phyloP scores from a whole-genome alignment of 2,329 filamentous ascomycete genomes.

The Hymenotorrendiella dingleyae region DNA sequence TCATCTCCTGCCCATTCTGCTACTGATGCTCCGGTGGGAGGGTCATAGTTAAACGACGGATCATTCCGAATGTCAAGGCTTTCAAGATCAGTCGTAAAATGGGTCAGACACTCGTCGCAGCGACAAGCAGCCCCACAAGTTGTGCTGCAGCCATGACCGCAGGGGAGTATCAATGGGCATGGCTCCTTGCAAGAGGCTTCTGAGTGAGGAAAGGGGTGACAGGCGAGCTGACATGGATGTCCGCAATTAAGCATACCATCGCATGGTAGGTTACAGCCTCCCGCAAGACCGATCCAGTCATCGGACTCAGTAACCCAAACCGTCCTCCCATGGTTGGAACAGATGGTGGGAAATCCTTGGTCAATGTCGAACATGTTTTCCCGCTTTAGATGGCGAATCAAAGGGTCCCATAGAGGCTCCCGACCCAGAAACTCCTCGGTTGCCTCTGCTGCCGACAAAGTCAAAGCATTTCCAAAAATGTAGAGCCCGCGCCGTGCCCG shows the following conservation, averaged over 20 bases:
- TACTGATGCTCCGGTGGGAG: too few species aligned
- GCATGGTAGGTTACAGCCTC: conserved; percentile 47
- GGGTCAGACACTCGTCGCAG: conserved; percentile 14
- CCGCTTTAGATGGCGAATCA: conserved; percentile 36
- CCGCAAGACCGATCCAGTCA: conserved; percentile 47
- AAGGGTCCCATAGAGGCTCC: conserved; percentile 25
- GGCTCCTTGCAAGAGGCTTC: conserved; percentile 20
- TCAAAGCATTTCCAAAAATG: conserved; percentile 70
- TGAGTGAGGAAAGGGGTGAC: conserved; percentile 27
- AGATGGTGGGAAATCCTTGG: conserved; percentile 55
- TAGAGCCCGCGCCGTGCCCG: conserved; percentile 76
- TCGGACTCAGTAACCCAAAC: conserved; percentile 46
- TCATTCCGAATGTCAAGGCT: too few species aligned
- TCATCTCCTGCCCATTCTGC: too few species aligned
- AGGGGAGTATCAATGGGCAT: conserved; percentile 19
- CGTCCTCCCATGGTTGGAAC: conserved; percentile 49
- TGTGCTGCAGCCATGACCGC: conserved; percentile 27
- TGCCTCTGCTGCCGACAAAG: conserved; percentile 29
- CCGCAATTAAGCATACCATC: conserved; percentile 28
- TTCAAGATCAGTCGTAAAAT: background rate
- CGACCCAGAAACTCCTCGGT: conserved; percentile 15
- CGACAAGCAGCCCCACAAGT: conserved; percentile 22
- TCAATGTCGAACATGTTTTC: conserved; percentile 31
- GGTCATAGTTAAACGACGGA: too few species aligned
- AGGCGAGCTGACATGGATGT: conserved; percentile 25